phyloP scores from a whole-genome alignment of 306 rosid genomes.

The Dalbergia oliveri region DNA sequence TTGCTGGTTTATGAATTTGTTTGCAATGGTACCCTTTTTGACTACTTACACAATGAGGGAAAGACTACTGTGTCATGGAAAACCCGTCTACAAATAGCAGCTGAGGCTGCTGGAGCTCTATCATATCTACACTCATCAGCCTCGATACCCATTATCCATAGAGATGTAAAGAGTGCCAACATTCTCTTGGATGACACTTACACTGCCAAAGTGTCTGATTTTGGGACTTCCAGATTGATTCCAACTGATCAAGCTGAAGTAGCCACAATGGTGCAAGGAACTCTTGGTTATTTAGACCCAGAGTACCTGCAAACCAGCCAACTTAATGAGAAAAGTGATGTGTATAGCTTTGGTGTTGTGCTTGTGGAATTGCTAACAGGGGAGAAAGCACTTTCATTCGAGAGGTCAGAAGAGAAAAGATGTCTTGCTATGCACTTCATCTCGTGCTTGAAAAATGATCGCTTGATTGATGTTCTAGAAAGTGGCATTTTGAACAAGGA shows the following conservation, averaged over 20 bases:
- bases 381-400: constrained; percentile 42
- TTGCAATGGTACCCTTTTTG: constrained; percentile 47
- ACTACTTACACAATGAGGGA: constrained; percentile 38
- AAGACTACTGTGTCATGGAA: constrained; percentile 41
- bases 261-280: constrained; percentile 61
- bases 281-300: constrained; percentile 58
- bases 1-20: constrained; percentile 61
- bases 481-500: constrained; percentile 27
- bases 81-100: constrained; percentile 48
- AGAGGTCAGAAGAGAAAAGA: constrained; percentile 32
- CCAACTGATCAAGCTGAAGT: constrained; percentile 52
- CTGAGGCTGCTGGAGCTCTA: constrained; percentile 46
- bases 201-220: constrained; percentile 58
- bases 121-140: constrained; percentile 57
- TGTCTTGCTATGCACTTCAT: constrained; percentile 41
- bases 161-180: constrained; percentile 60
- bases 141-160: constrained; percentile 57
- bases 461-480: constrained; percentile 44
- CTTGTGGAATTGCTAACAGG: constrained; percentile 53
- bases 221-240: constrained; percentile 58
- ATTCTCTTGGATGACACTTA: constrained; percentile 50
- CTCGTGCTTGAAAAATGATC: constrained; percentile 42
- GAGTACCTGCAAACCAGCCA: constrained; percentile 50
- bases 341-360: constrained; percentile 64
- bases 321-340: constrained; percentile 60